These are phyloP conservation scores for Lepidium aucheri DNA, from an alignment of 345 rosid genomes.

Conservation along the genomic window DNA sequence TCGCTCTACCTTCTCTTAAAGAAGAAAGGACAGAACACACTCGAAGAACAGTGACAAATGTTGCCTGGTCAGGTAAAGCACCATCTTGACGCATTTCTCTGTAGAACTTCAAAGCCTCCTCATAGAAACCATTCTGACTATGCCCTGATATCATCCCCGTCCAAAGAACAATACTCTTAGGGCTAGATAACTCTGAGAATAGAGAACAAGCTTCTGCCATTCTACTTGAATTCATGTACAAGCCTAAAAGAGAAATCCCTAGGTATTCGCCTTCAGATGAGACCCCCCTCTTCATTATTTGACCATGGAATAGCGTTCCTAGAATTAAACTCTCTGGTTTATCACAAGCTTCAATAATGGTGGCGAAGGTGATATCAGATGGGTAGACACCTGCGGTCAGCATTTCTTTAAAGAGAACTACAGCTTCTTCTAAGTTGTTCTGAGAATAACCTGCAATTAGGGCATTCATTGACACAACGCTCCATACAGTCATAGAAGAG, in stretches of 20 bases:
- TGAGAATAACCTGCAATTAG: slow-evolving; percentile 70
- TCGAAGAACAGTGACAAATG: slow-evolving; percentile 76
- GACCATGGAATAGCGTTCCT: slow-evolving; percentile 69
- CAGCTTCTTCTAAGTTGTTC: slow-evolving; percentile 43
- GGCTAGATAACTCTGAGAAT: slow-evolving; percentile 52
- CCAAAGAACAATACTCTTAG: slow-evolving; percentile 61
- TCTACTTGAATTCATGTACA: slow-evolving; percentile 62
- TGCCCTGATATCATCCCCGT: slow-evolving; percentile 83
- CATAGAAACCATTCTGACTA: slow-evolving; percentile 56
- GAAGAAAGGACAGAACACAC: slow-evolving; percentile 71
- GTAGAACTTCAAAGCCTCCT: slow-evolving; percentile 58
- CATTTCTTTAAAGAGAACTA: slow-evolving; percentile 52
- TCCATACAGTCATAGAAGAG: slow-evolving; percentile 46
- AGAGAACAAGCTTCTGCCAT: slow-evolving; percentile 47
- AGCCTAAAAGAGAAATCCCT: slow-evolving; percentile 62
- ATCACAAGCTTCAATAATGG: slow-evolving; percentile 76
- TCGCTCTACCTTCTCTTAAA: slow-evolving; percentile 50
- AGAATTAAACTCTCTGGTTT: slow-evolving; percentile 41
- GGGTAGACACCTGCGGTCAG: slow-evolving; percentile 48
- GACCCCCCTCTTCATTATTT: slow-evolving; percentile 49
- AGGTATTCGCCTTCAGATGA: slow-evolving; percentile 54
- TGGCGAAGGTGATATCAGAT: slow-evolving; percentile 64
- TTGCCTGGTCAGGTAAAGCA: slow-evolving; percentile 77
- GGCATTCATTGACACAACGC: slow-evolving; percentile 79
- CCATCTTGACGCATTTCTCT: slow-evolving; percentile 52